Evolutionary conservation across 2,329 filamentous ascomycete genomes (phyloP).

Genomic region (Clonostachys sp.): DNA sequence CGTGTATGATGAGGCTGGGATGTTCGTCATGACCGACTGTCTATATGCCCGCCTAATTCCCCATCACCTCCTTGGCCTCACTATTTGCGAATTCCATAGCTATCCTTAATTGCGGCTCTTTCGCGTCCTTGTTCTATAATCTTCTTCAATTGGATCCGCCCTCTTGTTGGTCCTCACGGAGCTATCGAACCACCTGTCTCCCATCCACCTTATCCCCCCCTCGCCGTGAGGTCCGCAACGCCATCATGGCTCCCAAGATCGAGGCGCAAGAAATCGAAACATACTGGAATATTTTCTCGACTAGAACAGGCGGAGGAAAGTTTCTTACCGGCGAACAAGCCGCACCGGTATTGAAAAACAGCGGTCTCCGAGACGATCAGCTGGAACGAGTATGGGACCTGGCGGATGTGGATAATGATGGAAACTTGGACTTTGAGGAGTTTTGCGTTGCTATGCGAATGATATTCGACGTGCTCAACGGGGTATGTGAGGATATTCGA

Average conservation of each 20-base stretch:
- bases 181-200: no score
- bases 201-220: no score
- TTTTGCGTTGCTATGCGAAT: conserved; percentile 98
- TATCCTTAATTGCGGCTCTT: no score
- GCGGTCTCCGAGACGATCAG: conserved; percentile 63
- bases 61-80: no score
- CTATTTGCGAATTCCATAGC: no score
- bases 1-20: no score
- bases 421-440: conserved; percentile 97
- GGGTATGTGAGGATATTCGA: conserved; percentile 43
- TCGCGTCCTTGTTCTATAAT: no score
- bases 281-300: conserved; percentile 61
- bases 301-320: conserved; percentile 54
- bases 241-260: conserved; percentile 54
- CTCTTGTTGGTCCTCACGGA: no score
- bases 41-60: no score
- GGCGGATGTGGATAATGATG: conserved; percentile 94
- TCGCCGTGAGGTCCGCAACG: neutral
- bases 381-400: conserved; percentile 98
- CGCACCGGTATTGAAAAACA: conserved; percentile 60
- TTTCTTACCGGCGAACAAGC: conserved; percentile 58
- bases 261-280: conserved; percentile 60
- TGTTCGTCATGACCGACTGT: no score
- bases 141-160: no score
- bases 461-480: conserved; percentile 96